A percentile compares a stretch with the other conserved stretches of the same genome.
Conservation (phyloP, 371 early-diverging fungal species). For the Actinomucor elegans region DNA sequence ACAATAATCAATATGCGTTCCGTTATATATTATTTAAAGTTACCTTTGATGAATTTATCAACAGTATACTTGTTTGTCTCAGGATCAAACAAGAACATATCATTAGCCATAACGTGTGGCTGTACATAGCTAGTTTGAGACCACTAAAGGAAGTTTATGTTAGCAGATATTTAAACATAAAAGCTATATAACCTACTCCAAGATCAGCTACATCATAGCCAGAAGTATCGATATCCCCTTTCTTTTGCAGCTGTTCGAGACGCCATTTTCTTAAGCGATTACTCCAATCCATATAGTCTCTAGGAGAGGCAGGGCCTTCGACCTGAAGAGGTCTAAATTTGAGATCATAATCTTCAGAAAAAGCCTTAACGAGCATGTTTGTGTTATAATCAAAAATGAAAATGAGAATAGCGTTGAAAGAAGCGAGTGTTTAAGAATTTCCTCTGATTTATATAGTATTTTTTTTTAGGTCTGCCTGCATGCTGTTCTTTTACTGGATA, state of each 20-base stretch:
- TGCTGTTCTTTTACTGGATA: too few relatives aligned
- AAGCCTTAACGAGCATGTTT: conserved; percentile 31
- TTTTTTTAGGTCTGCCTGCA: too few relatives aligned
- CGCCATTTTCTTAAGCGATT: conserved; percentile 21
- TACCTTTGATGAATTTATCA: conserved; percentile 26
- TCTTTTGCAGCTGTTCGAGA: conserved; percentile 18
- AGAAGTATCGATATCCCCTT: conserved; percentile 2
- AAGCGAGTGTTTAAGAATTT: too few relatives aligned
- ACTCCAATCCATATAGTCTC: conserved; percentile 28
- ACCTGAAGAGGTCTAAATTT: conserved; percentile 22
- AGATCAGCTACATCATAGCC: conserved; percentile 21
- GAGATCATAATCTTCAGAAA: conserved; percentile 25
- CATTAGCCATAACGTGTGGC: conserved; percentile 29
- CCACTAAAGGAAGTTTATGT: conserved; percentile 10
- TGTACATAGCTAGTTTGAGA: conserved; percentile 27
- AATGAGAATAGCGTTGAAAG: too few relatives aligned
- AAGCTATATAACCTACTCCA: conserved; percentile 2
- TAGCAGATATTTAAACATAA: background rate
- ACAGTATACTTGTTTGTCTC: conserved; percentile 26
- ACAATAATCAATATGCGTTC: too few relatives aligned
- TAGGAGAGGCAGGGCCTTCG: conserved; percentile 30
- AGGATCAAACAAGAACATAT: conserved; percentile 24
- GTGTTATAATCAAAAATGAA: background rate
- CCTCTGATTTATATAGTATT: too few relatives aligned
- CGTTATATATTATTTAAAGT: too few relatives aligned